These are phyloP conservation scores for Corymbia calophylla DNA, from an alignment of 441 rosid species.

Conservation along the genomic window DNA sequence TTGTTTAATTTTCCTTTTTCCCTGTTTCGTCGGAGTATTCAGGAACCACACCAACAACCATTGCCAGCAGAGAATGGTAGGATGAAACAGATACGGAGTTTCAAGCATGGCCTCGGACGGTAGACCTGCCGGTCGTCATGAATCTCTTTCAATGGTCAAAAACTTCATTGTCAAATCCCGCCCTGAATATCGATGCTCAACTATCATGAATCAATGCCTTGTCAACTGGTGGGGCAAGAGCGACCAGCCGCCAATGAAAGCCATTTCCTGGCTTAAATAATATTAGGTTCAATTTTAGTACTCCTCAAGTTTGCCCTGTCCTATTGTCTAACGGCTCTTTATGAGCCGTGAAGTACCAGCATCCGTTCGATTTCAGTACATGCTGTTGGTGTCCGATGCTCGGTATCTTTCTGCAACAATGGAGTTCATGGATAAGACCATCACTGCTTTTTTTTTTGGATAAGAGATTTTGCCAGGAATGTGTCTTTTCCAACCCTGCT, in stretches of 20 bases:
- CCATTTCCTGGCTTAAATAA: not conserved
- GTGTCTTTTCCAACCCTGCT: too few relatives aligned
- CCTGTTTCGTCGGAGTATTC: not conserved
- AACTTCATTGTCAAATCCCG: not conserved
- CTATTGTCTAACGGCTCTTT: not conserved
- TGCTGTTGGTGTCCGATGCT: not conserved
- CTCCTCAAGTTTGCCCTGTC: not conserved
- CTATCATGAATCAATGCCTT: not conserved
- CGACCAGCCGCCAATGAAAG: not conserved
- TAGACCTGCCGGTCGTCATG: not conserved
- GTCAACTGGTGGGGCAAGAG: not conserved
- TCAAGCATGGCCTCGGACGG: not conserved
- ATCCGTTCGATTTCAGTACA: not conserved
- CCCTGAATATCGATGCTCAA: not conserved
- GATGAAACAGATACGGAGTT: not conserved
- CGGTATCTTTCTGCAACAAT: not conserved
- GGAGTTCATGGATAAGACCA: not conserved
- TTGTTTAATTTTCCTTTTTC: not conserved
- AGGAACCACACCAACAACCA: not conserved
- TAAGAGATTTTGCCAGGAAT: too few relatives aligned
- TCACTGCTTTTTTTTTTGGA: too few relatives aligned
- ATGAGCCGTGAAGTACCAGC: not conserved
- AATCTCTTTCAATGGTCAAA: not conserved
- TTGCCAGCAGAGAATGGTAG: not conserved
- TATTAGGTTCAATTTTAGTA: not conserved